Evolutionary conservation across 129 eudicot species (phyloP), one percentile per base, ranked within the genome.

Genomic region (Kitagawia praeruptora): DNA sequence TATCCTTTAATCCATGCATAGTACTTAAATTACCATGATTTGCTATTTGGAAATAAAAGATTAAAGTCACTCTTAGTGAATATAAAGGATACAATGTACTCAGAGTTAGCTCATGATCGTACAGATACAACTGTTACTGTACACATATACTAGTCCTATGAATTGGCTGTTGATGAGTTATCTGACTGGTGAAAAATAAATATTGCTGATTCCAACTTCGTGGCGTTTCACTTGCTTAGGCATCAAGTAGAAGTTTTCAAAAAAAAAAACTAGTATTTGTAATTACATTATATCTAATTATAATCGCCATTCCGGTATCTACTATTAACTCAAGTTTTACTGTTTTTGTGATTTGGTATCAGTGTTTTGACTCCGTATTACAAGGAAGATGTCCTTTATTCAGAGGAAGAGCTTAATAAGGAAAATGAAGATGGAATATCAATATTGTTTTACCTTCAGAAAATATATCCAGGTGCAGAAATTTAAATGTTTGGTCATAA

Each of bases 371-470:
- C 99, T 75, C 99, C 99, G 18, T 96, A 92, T 81, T 96, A 86
- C 77, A 92, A 83, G 69, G 99, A 96, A 91, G 95, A 91, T 53
- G 99, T 96, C 78, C 89, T 96, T 63, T 92, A 96, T 87, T 92
- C 98, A 14, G 93, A 84, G 64, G 98, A 86, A 0, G 99, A 96
- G 76, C 97, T 96, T 81, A 85, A 92, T 75, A 74, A 81, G 81
- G 97, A 90, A 87, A 96, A 96, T 77, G 99, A 96, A 79, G 99
- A 96, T 84, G 99, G 99, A 45, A 96, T 96, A 70, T 82, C 99
- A 79, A 96, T 84, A 77, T 84, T 92, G 58, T 96, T 96, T 90
- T 96, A 96, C 85, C 97, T 96, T 82, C 91, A 92, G 82, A 96
- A 88, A 79, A 92, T 96, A 82, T 92, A 96, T 90, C 99, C 99